phyloP scores from a whole-genome alignment of 306 rosid genomes.

The Casuarina equisetifolia region DNA sequence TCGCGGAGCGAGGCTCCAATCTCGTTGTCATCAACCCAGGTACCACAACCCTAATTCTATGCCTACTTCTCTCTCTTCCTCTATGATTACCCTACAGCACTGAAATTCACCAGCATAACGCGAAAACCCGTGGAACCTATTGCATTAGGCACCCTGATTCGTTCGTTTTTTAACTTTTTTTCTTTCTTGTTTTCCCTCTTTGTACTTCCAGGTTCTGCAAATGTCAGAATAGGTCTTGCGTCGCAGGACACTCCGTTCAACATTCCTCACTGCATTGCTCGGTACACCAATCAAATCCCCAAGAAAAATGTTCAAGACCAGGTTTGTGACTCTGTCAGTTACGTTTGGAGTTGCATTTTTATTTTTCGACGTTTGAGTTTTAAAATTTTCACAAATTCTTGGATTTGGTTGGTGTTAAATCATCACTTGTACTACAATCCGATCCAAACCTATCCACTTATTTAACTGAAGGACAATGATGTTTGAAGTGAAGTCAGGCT shows the following conservation, averaged over 20 bases:
- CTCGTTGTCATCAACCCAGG: conserved; percentile 92
- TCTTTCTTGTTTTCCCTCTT: neutral
- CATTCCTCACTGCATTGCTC: conserved; percentile 90
- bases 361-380: neutral
- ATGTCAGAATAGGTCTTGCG: conserved; percentile 84
- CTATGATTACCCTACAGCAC: neutral
- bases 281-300: conserved; percentile 62
- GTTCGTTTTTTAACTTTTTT: too few relatives aligned
- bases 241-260: conserved; percentile 76
- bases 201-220: conserved; percentile 67
- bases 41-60: conserved; percentile 29
- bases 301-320: conserved; percentile 77
- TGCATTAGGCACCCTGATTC: conserved; percentile 4
- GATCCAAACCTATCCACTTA: too few relatives aligned
- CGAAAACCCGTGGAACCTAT: neutral
- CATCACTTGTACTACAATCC: too few relatives aligned
- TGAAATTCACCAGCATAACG: neutral
- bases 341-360: neutral
- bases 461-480: too few relatives aligned
- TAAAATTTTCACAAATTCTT: conserved; percentile 8
- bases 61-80: conserved; percentile 4
- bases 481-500: too few relatives aligned
- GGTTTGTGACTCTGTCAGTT: conserved; percentile 41
- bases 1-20: conserved; percentile 89
- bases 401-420: neutral